Evolutionary conservation across 2,329 filamentous ascomycete genomes (phyloP), one percentile per base, ranked within the genome.

Genomic region (Diaporthe batatas): DNA sequence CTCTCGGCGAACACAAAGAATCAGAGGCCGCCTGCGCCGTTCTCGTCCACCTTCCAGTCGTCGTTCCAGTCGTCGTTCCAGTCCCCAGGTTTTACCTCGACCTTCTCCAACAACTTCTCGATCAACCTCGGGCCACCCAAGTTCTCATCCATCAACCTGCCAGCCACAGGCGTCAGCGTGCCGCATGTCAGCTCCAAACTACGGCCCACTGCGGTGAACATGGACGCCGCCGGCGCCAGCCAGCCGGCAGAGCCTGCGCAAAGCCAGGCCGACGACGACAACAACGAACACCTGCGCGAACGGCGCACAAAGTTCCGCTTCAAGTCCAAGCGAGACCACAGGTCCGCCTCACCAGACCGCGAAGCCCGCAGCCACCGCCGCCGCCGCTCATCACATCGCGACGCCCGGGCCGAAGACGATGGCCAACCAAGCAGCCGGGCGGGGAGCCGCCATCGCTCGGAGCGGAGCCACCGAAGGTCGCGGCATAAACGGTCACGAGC

Each of bases 271-370:
- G 34, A 25, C 58, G 58, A 57, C 21, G 36, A 68, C 1, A 59
- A 25, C 3, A 59, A 25, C 3, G 70, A 44, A 14, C 53, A 32
- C 29, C 3, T 53, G 47, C 55, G 68, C 12, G 68, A 53, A 21
- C 32, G 68, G 8, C 55, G 55, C 2, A 81, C 81, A 25, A 83
- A 79, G 70, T 84, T 86, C 73, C 82, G 84, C 49, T 84, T 86
- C 77, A 86, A 85, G 72, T 83, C 82, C 5, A 81, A 81, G 68
- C 76, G 77, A 70, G 78, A 80, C 8, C 75, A 75, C 7, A 78
- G 78, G 2, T 77, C 77, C 11, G 75, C 57, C 18, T 70, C 68
- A 0, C 55, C 55, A 53, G 55, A 54, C 34, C 34, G 34, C 75
- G n/a, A 76, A 74, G 59, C 76, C 32, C 34, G 55, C 6, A 25